Conservation (phyloP, 176 grass and related monocot species). For the Microstegium vimineum region DNA sequence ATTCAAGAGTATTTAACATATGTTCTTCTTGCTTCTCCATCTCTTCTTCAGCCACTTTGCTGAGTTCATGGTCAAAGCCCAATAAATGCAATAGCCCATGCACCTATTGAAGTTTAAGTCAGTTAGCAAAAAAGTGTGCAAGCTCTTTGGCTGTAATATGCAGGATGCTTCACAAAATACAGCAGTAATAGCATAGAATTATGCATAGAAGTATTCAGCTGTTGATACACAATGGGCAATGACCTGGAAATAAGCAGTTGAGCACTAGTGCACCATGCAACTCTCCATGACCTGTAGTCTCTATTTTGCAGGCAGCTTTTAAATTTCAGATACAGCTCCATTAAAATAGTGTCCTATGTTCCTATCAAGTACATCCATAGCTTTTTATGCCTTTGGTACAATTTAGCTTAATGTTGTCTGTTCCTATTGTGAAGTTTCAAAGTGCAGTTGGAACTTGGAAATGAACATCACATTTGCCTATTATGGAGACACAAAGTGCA, state of each 20-base stretch:
- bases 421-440: neutral
- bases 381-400: neutral
- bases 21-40: constrained; percentile 81
- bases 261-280: too few species aligned
- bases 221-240: neutral
- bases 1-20: constrained; percentile 72
- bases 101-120: constrained; percentile 49
- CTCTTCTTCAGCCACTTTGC: constrained; percentile 74
- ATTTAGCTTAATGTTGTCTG: neutral
- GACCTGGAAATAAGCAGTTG: neutral
- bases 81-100: constrained; percentile 95
- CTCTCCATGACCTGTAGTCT: neutral
- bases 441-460: neutral
- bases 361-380: neutral
- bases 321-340: neutral
- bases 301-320: neutral
- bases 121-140: constrained; percentile 1
- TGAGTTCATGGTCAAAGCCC: constrained; percentile 95
- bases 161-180: neutral
- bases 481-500: neutral
- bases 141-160: neutral
- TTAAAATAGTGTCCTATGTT: neutral
- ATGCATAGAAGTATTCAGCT: neutral
- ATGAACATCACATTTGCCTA: neutral
- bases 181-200: neutral